These are phyloP conservation scores for Citrus australasica DNA, from an alignment of 345 rosid genomes.

Conservation along the genomic window DNA sequence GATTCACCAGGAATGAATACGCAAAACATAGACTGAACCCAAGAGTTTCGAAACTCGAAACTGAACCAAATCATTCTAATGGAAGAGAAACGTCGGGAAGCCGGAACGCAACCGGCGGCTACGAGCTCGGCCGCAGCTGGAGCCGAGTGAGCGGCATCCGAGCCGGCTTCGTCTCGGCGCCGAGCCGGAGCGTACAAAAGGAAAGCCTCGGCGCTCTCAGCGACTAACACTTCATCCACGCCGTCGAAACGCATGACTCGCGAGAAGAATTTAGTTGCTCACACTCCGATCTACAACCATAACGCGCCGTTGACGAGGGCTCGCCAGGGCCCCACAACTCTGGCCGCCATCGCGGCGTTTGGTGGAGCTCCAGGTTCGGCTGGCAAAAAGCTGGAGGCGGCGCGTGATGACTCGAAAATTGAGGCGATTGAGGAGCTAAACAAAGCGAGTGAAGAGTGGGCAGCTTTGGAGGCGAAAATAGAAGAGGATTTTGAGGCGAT, in stretches of 20 bases:
- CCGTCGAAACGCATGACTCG: constrained; percentile 75
- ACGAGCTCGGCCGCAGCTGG: constrained; percentile 24
- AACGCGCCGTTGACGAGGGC: constrained; percentile 94
- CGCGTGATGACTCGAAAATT: constrained; percentile 16
- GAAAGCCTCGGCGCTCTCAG: constrained; percentile 53
- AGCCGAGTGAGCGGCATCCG: constrained; percentile 53
- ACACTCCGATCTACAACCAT: constrained; percentile 67
- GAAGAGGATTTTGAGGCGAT: constrained; percentile 79
- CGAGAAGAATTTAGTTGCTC: constrained; percentile 68
- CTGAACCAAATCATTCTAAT: constrained; percentile 16
- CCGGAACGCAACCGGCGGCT: constrained; percentile 37
- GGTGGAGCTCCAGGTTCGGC: constrained; percentile 8
- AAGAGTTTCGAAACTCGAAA: background rate
- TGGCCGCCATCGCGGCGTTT: constrained; percentile 11
- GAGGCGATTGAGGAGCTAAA: constrained; percentile 31
- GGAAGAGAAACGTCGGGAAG: constrained; percentile 67
- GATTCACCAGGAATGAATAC: background rate
- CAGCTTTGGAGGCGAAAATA: constrained; percentile 67
- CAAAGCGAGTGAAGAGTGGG: constrained; percentile 59
- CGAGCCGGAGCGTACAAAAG: constrained; percentile 71
- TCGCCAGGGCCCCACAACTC: constrained; percentile 63
- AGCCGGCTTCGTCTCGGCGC: constrained; percentile 62
- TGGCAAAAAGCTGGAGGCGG: constrained; percentile 26
- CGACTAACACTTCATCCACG: constrained; percentile 43
- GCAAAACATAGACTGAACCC: background rate